Conservation (phyloP, 1,139 yeast genomes). For the Taiozyma sp. region DNA sequence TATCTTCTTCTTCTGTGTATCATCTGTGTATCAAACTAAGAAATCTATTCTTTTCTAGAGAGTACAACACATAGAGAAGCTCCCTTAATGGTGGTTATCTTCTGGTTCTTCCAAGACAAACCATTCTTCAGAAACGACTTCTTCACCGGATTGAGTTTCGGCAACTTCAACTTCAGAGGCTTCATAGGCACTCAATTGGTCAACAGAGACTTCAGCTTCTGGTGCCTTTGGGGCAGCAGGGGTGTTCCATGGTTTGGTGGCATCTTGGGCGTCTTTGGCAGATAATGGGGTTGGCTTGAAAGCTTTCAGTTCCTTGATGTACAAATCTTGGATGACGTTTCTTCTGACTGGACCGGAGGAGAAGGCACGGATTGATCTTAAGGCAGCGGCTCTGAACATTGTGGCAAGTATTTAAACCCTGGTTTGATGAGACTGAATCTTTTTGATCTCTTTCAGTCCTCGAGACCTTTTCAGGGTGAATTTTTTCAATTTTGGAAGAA, state of each 20-base stretch:
- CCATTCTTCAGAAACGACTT: conserved; percentile 64
- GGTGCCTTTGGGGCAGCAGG: conserved; percentile 77
- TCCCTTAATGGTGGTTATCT: conserved; percentile 50
- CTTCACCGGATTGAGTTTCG: conserved; percentile 38
- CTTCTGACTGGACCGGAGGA: conserved; percentile 31
- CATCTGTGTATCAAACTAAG: neutral
- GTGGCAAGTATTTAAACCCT: neutral
- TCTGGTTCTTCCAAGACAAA: conserved; percentile 74
- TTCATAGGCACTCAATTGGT: conserved; percentile 74
- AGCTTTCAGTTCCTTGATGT: conserved; percentile 79
- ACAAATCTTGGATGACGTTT: conserved; percentile 77
- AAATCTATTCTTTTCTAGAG: neutral
- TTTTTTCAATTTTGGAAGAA: conserved; percentile 1
- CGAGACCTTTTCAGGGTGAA: neutral
- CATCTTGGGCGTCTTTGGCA: conserved; percentile 70
- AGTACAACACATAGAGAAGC: neutral
- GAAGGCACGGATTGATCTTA: conserved; percentile 23
- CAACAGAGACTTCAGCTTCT: conserved; percentile 63
- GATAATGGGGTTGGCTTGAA: conserved; percentile 81
- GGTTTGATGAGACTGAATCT: too few relatives aligned
- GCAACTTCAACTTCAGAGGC: conserved; percentile 69
- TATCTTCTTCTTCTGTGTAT: neutral
- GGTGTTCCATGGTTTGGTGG: conserved; percentile 76
- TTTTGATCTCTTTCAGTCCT: neutral
- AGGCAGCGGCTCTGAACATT: conserved; percentile 6